Conservation (phyloP, 2,329 filamentous ascomycete species). For the Leptoxyphium fumago region DNA sequence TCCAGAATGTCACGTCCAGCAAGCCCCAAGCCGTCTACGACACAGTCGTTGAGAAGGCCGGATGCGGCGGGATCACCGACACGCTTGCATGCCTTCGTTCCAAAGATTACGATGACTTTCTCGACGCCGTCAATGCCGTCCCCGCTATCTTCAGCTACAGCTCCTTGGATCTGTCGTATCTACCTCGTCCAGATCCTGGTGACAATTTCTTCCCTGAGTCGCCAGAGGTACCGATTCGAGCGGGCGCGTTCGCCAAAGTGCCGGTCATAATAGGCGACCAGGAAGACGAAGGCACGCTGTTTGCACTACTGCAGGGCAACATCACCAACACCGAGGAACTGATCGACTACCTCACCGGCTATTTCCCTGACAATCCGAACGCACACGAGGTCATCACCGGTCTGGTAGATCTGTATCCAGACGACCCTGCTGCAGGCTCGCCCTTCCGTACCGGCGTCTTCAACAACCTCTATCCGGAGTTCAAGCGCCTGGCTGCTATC, state of each 20-base stretch:
- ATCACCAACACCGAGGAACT: conserved; percentile 46
- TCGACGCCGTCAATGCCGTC: conserved; percentile 54
- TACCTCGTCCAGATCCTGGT: conserved; percentile 51
- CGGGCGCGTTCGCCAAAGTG: conserved; percentile 43
- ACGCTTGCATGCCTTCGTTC: conserved; percentile 35
- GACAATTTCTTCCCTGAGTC: conserved; percentile 46
- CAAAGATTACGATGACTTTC: conserved; percentile 31
- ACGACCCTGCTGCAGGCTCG: conserved; percentile 41
- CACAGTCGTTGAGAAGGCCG: conserved; percentile 30
- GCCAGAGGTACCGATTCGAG: conserved; percentile 42
- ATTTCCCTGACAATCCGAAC: conserved; percentile 36
- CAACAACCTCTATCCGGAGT: conserved; percentile 58
- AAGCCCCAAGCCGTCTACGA: conserved; percentile 47
- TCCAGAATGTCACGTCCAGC: conserved; percentile 42
- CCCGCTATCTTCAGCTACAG: conserved; percentile 53
- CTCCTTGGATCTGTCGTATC: conserved; percentile 55
- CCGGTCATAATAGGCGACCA: conserved; percentile 58
- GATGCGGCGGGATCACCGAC: conserved; percentile 28
- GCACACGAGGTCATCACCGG: conserved; percentile 26
- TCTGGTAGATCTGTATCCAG: conserved; percentile 48
- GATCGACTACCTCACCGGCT: conserved; percentile 47
- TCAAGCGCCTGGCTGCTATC: conserved; percentile 59
- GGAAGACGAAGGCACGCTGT: conserved; percentile 68
- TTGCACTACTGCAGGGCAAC: conserved; percentile 54
- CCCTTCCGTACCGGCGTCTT: conserved; percentile 53